These are phyloP conservation scores for Exophiala phaeomuriformis DNA, from an alignment of 2,329 filamentous ascomycete species.

Conservation along the genomic window DNA sequence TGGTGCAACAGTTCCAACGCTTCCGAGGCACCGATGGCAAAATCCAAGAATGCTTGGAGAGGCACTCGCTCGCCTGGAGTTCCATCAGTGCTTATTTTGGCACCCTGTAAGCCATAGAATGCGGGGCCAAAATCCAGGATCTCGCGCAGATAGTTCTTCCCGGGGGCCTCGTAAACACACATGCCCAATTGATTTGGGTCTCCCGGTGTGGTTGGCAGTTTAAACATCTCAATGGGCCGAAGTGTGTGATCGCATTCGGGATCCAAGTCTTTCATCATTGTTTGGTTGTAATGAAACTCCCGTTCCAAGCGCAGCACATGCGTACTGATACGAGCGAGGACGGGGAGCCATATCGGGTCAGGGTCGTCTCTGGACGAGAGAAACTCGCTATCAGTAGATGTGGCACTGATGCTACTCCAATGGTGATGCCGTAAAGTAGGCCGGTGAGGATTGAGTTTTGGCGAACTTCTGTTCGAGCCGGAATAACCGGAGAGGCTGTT, in stretches of 20 bases:
- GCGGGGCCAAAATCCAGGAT: conserved; percentile 67
- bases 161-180: conserved; percentile 72
- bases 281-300: conserved; percentile 75
- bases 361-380: conserved; percentile 36
- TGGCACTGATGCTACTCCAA: conserved; percentile 46
- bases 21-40: conserved; percentile 79
- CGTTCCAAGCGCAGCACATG: conserved; percentile 79
- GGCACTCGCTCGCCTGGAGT: conserved; percentile 55
- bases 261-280: conserved; percentile 62
- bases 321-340: conserved; percentile 75
- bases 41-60: conserved; percentile 73
- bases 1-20: conserved; percentile 89
- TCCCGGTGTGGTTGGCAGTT: conserved; percentile 59
- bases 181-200: conserved; percentile 68
- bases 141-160: conserved; percentile 62
- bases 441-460: conserved; percentile 35
- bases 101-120: conserved; percentile 55
- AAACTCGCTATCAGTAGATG: conserved; percentile 39
- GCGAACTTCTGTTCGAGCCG: conserved; percentile 38
- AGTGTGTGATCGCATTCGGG: conserved; percentile 68
- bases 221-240: conserved; percentile 70
- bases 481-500: conserved; percentile 38
- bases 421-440: conserved; percentile 38
- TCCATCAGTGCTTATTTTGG: conserved; percentile 35
- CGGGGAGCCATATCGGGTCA: conserved; percentile 47